Evolutionary conservation across 1,139 yeast genomes (phyloP).

Genomic region (Eremothecium cymbalariae): DNA sequence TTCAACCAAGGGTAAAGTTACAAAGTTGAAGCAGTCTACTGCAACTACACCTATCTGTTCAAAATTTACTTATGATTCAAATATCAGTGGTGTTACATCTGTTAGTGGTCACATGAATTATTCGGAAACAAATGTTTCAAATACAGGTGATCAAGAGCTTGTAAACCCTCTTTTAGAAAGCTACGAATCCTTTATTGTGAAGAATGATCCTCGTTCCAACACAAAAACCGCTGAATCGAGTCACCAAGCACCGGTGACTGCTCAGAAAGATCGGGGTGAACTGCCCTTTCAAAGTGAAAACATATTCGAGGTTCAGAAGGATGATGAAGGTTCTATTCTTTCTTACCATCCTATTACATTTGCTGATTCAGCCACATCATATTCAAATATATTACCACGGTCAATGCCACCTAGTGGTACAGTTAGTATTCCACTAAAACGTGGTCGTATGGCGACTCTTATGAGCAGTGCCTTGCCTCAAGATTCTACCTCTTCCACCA

Average conservation of each 20-base stretch:
- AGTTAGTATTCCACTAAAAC: background rate
- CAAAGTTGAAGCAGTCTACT: slow-evolving; percentile 4
- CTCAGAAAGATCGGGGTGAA: background rate
- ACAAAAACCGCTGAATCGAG: background rate
- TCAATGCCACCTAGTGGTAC: background rate
- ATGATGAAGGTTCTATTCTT: background rate
- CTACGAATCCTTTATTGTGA: slow-evolving; percentile 3
- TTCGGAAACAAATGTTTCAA: background rate
- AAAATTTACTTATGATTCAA: slow-evolving; percentile 1
- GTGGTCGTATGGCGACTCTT: background rate
- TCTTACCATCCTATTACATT: slow-evolving; percentile 3
- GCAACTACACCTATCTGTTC: slow-evolving; percentile 2
- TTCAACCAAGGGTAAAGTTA: slow-evolving; percentile 2
- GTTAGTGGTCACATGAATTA: background rate
- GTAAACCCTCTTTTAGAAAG: slow-evolving; percentile 3
- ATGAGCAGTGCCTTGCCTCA: background rate
- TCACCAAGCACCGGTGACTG: background rate
- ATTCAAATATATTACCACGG: slow-evolving; percentile 1
- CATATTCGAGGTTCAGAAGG: slow-evolving; percentile 1
- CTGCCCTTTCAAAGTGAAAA: slow-evolving; percentile 2
- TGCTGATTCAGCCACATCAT: background rate
- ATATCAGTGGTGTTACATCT: background rate
- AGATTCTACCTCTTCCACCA: too few relatives aligned
- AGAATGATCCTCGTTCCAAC: background rate
- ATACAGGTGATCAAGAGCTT: slow-evolving; percentile 2